Evolutionary conservation across 176 grass and related monocot species (phyloP).

Genomic region (Pontederia paniculata): DNA sequence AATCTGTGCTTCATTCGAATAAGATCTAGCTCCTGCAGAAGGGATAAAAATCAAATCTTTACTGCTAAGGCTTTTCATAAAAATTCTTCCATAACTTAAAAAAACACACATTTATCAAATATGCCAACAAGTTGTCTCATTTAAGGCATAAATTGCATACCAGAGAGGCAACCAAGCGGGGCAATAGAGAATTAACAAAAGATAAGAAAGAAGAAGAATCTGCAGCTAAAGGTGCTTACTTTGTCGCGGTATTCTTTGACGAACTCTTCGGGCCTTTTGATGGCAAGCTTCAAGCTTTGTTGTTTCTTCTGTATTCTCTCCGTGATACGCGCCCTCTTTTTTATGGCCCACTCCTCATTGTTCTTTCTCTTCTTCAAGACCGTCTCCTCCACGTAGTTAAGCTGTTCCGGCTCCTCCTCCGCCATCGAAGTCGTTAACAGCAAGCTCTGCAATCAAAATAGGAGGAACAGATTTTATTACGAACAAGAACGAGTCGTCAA

Average conservation of each 20-base stretch:
- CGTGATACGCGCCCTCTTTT: constrained; percentile 40
- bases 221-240: constrained; percentile 19
- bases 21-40: constrained; percentile 67
- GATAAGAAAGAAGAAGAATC: too few species aligned
- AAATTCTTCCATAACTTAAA: too few species aligned
- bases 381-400: constrained; percentile 57
- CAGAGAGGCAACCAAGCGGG: too few species aligned
- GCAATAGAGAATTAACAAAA: too few species aligned
- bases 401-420: constrained; percentile 30
- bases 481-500: too few species aligned
- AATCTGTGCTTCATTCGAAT: constrained; percentile 52
- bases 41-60: too few species aligned
- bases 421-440: constrained; percentile 20
- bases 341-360: constrained; percentile 77
- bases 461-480: too few species aligned
- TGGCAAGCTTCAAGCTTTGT: constrained; percentile 33
- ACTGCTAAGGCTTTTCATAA: too few species aligned
- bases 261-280: constrained; percentile 82
- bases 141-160: too few species aligned
- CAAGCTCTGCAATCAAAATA: too few species aligned
- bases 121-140: too few species aligned
- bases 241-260: constrained; percentile 72
- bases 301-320: constrained; percentile 27
- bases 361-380: constrained; percentile 76
- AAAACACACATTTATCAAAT: too few species aligned